Evolutionary conservation across 768 basidiomycete genomes (phyloP).

Genomic region (Chalciporus chontae): DNA sequence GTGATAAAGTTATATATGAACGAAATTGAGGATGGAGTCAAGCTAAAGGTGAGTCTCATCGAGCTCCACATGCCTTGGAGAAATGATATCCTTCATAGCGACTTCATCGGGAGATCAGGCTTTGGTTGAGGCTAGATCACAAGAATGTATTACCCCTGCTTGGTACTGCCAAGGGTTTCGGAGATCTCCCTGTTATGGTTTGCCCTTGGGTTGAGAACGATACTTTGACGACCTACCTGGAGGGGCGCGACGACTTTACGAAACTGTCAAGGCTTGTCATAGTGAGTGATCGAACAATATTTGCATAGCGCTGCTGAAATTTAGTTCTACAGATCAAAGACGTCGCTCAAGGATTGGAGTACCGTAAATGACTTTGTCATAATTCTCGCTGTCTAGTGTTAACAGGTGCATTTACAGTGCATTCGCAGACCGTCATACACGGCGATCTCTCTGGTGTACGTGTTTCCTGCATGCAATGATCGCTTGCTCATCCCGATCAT

Average conservation of each 20-base stretch:
- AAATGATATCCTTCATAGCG: conserved; percentile 7
- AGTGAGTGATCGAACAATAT: conserved; percentile 8
- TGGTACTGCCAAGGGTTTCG: no score
- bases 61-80: not conserved
- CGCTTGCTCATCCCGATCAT: not conserved
- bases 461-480: not conserved
- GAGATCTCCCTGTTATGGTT: no score
- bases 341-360: conserved; percentile 26
- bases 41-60: conserved; percentile 10
- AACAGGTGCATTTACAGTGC: conserved; percentile 18
- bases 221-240: no score
- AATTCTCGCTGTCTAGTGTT: not conserved
- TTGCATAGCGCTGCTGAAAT: not conserved
- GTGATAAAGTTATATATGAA: conserved; percentile 21
- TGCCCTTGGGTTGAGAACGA: no score
- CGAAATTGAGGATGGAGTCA: conserved; percentile 12
- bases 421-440: conserved; percentile 13
- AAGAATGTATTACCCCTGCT: no score
- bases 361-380: conserved; percentile 11
- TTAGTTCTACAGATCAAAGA: conserved; percentile 18
- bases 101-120: no score
- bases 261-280: conserved; percentile 10
- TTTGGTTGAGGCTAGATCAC: no score
- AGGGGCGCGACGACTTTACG: conserved; percentile 11
- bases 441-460: conserved; percentile 31